Conservation (phyloP, 768 basidiomycete species). For the Phallus indusiatus region DNA sequence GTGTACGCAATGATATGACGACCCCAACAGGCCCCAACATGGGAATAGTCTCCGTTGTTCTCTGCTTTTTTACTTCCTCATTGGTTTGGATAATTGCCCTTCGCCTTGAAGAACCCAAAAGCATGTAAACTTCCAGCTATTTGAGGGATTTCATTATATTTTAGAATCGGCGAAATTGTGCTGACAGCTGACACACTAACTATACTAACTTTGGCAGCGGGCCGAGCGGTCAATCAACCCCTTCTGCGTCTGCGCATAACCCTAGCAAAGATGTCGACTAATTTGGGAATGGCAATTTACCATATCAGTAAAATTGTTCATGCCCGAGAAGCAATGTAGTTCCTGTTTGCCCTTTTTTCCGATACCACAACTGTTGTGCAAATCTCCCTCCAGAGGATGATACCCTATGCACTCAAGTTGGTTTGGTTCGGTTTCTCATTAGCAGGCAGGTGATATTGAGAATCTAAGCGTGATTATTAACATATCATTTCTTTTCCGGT, state of each 20-base stretch:
- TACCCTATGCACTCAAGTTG: slow-evolving; percentile 45
- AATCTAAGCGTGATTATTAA: not conserved
- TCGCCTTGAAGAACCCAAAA: not conserved
- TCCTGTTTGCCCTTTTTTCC: not conserved
- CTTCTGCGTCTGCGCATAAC: not conserved
- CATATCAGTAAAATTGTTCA: no score
- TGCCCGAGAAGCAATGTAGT: no score
- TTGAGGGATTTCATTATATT: no score
- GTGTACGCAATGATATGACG: not conserved
- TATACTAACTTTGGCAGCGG: not conserved
- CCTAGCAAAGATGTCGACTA: not conserved
- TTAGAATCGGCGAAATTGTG: no score
- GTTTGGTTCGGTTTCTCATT: slow-evolving; percentile 51
- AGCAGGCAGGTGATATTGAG: slow-evolving; percentile 29
- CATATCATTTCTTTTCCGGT: not conserved
- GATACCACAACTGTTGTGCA: not conserved
- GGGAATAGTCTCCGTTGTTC: not conserved
- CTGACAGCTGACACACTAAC: not conserved
- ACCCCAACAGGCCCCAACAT: not conserved
- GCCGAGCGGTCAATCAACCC: not conserved
- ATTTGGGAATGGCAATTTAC: not conserved
- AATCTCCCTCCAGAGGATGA: slow-evolving; percentile 32
- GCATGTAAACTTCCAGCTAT: no score
- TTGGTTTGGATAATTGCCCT: not conserved
- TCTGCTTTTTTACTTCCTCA: not conserved